A percentile compares a stretch with the other conserved stretches of the same genome.
phyloP scores from a whole-genome alignment of 352 stramenopile species.

The Globisporangium splendens region DNA sequence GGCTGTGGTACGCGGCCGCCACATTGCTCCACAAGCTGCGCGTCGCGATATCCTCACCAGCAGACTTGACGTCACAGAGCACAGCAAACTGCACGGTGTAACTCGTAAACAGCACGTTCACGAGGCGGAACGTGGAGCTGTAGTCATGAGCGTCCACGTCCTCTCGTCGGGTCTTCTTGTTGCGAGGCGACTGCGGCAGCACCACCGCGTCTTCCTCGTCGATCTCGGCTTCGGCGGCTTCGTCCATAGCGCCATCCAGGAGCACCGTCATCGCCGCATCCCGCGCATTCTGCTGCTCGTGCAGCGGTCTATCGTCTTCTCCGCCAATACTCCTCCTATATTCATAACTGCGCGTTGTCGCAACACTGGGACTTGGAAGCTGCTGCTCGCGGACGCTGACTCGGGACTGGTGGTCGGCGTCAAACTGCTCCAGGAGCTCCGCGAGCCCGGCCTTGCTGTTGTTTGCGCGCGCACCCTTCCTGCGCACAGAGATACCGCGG shows the following conservation, averaged over 20 bases:
- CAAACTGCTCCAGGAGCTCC: not conserved
- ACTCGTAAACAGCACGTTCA: conserved; percentile 13
- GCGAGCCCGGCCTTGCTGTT: conserved; percentile 2
- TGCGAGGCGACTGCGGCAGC: too few relatives aligned
- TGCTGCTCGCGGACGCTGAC: too few relatives aligned
- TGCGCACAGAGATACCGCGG: conserved; percentile 4
- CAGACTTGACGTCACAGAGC: not conserved
- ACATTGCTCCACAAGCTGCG: conserved; percentile 5
- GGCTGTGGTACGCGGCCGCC: not conserved
- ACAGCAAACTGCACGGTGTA: conserved; percentile 5
- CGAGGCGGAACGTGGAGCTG: conserved; percentile 3
- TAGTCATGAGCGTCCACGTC: not conserved
- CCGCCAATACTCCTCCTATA: not conserved
- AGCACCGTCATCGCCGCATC: too few relatives aligned
- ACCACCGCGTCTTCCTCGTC: too few relatives aligned
- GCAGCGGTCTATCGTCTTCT: too few relatives aligned
- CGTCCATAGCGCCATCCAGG: too few relatives aligned
- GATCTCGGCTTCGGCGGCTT: too few relatives aligned
- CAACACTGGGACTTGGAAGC: not conserved
- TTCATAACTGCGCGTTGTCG: not conserved
- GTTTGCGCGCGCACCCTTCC: conserved; percentile 3
- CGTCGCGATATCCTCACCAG: too few relatives aligned
- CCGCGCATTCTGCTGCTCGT: too few relatives aligned
- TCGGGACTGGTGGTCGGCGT: not conserved
- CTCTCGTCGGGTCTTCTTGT: not conserved